These are phyloP conservation scores for Monilinia fructigena DNA, from an alignment of 2,329 filamentous ascomycete species.

Conservation along the genomic window DNA sequence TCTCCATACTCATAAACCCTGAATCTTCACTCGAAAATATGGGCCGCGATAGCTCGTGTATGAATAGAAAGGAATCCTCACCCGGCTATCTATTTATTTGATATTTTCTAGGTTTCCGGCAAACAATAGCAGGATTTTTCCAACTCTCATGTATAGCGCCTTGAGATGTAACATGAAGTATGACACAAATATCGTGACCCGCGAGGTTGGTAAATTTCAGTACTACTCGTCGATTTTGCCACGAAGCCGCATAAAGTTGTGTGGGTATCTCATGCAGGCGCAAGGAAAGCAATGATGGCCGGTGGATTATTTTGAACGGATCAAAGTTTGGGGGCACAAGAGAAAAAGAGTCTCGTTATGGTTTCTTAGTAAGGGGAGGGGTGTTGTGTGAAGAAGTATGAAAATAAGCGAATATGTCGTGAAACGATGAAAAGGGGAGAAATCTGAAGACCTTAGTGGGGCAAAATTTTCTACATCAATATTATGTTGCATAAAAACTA, in stretches of 20 bases:
- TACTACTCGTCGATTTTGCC: not conserved
- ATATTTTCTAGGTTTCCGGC: not conserved
- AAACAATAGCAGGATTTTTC: not conserved
- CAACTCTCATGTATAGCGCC: not conserved
- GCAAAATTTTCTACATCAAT: too few relatives aligned
- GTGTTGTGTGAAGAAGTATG: not conserved
- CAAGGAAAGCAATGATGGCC: not conserved
- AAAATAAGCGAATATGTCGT: not conserved
- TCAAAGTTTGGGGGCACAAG: not conserved
- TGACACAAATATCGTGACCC: not conserved
- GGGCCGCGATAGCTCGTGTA: not conserved
- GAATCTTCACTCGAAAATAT: too few relatives aligned
- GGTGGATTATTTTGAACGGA: not conserved
- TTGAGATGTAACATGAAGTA: not conserved
- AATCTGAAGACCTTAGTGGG: not conserved
- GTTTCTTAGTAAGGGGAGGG: not conserved
- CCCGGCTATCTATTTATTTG: not conserved
- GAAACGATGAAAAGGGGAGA: constrained; percentile 13
- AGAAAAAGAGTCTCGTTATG: not conserved
- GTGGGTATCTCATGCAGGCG: not conserved
- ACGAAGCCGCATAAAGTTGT: not conserved
- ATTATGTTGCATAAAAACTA: not conserved
- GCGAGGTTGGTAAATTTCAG: not conserved
- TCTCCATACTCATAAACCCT: not conserved
- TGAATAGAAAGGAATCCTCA: not conserved